Evolutionary conservation across 306 rosid genomes (phyloP), one percentile per base, ranked within the genome.

Genomic region (Neltuma alba): DNA sequence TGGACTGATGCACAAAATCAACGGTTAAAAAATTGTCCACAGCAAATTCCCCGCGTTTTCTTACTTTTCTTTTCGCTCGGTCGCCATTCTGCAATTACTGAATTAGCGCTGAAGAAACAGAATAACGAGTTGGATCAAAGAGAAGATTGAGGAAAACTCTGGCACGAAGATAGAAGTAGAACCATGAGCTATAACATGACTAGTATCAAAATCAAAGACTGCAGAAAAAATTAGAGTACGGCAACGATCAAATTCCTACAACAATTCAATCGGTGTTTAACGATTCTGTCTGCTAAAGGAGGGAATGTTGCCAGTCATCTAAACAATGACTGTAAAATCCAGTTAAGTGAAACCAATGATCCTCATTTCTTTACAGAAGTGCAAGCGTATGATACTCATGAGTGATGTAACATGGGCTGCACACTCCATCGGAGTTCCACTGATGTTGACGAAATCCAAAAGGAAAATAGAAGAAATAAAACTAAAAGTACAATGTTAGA

Each of bases 401-500:
- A 34, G 30, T 38, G 13, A 69, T 23, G 13, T 23, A n/a, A 34
- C 40, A 58, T 52, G 12, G 65, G 37, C 18, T 61, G 75, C 52
- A 75, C 58, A 74, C 64, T 70, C 52, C 48, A 44, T 47, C 36
- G 50, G 18, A 54, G 40, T 40, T 52, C 48, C 12, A 10, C 58
- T 74, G 44, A 41, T 7, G 47, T 70, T 34, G 33, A 60, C 67
- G 45, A 30, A 72, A 18, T 48, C 66, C 65, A 18, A 63, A 25
- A 78, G 15, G 6, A 62, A 75, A 74, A 60, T 41, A 69, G 62
- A 78, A 75, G 52, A 34, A 50, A 33, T 7, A 48, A 18, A 48
- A 48, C 55, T 25, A 30, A 27, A 21, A 21, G 21, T 9, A 52
- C 66, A 54, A 8, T 38, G 65, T 79, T 76, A 45, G 74, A 76